These are phyloP conservation scores for Zygosaccharomyces siamensis DNA, from an alignment of 805 yeast genomes.

Conservation along the genomic window DNA sequence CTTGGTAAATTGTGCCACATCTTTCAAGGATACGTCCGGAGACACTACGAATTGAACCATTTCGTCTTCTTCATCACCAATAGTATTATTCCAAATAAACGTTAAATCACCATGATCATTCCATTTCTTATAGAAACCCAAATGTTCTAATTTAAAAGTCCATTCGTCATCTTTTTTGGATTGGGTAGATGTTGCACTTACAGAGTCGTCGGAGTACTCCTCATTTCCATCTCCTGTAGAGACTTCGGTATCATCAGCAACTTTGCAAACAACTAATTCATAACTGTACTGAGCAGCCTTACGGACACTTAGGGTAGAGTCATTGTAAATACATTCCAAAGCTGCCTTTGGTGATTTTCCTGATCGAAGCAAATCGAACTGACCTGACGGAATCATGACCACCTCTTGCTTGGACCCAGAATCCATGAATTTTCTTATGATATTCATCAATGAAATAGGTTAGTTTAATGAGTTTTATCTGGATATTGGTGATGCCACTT, in stretches of 20 bases:
- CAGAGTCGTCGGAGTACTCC: slow-evolving; percentile 38
- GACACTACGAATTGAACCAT: slow-evolving; percentile 74
- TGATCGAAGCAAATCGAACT: slow-evolving; percentile 65
- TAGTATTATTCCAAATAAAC: slow-evolving; percentile 74
- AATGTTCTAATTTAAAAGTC: slow-evolving; percentile 58
- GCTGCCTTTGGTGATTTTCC: slow-evolving; percentile 84
- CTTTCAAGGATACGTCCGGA: slow-evolving; percentile 45
- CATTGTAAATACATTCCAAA: slow-evolving; percentile 74
- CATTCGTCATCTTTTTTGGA: slow-evolving; percentile 55
- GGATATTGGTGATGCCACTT: background rate
- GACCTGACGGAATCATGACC: slow-evolving; percentile 71
- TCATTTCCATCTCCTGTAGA: slow-evolving; percentile 49
- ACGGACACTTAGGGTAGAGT: slow-evolving; percentile 69
- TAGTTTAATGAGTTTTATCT: too few relatives aligned
- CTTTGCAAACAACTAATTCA: slow-evolving; percentile 66
- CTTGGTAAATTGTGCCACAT: slow-evolving; percentile 57
- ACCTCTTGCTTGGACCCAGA: slow-evolving; percentile 55
- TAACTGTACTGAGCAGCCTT: slow-evolving; percentile 62
- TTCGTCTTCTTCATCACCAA: slow-evolving; percentile 82
- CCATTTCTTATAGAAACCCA: slow-evolving; percentile 51
- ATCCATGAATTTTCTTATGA: slow-evolving; percentile 60
- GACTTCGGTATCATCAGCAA: slow-evolving; percentile 60
- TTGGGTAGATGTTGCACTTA: slow-evolving; percentile 31
- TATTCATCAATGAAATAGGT: slow-evolving; percentile 49
- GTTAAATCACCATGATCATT: slow-evolving; percentile 51